Evolutionary conservation across 345 rosid species (phyloP), one percentile per base, ranked within the genome.

Genomic region (Carallia pectinifolia): DNA sequence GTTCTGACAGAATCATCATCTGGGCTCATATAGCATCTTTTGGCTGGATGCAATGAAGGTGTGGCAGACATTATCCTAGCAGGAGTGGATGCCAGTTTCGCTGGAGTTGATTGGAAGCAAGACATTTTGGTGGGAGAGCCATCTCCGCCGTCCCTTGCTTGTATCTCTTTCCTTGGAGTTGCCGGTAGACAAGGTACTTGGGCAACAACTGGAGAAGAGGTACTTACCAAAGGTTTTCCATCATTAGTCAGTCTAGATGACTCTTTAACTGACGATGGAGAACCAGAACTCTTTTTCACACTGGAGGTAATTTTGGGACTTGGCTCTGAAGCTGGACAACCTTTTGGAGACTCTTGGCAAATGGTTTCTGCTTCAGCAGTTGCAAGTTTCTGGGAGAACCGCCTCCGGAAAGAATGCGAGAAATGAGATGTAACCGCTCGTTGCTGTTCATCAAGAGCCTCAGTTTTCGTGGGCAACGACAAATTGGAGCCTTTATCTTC

Each of bases 71-170:
- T 74, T 58, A 85, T 48, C 72, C 15, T 63, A 36, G 81, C 73
- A 18, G 97, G 93, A 70, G 96, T 86, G 50, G 82, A 80, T 64
- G 65, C 85, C 40, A 75, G 80, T 75, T 87, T 86, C 33, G 86
- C 90, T 44, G 96, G 93, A 80, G 91, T 92, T 52, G 86, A 75
- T 38, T 74, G 75, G 15, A 67, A 10, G 33, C 61, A 29, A 34
- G 76, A 82, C 65, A 50, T 67, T 65, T 82, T 60, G 34, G 31
- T 65, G 29, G 79, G 80, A 61, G 79, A 71, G 61, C 53, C 64
- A 38, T 67, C 80, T 40, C 50, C 47, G 52, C 4, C 33, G 23
- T 60, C 53, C 67, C 65, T n/a, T 9, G 62, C 44, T 48, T 37
- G 64, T 19, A 64, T 67, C 70, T 65, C 76, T 71, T 86, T 87